These are phyloP conservation scores for Thelonectria blattea DNA, from an alignment of 2,329 filamentous ascomycete species.

Conservation along the genomic window DNA sequence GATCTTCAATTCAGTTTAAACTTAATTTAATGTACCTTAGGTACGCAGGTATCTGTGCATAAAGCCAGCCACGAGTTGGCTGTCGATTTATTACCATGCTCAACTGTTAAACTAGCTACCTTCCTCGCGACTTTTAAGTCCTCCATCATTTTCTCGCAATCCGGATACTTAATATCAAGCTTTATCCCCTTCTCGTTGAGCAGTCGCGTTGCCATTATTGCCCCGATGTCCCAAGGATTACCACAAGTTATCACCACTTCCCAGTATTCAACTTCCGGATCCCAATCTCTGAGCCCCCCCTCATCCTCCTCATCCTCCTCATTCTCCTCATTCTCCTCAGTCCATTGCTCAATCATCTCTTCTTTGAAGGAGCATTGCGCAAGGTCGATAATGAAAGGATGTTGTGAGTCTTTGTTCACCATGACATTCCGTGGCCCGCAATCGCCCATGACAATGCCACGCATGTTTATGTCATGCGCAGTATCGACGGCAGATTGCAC, in stretches of 20 bases:
- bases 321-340: background rate
- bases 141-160: too few species aligned
- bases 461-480: slow-evolving; percentile 11
- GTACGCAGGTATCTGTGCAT: too few species aligned
- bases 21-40: too few species aligned
- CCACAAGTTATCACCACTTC: background rate
- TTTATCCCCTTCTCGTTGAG: background rate
- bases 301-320: background rate
- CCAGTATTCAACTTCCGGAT: slow-evolving; percentile 9
- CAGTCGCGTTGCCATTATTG: slow-evolving; percentile 1
- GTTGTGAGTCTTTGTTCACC: slow-evolving; percentile 1
- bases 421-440: slow-evolving; percentile 12
- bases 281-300: background rate
- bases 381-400: slow-evolving; percentile 11
- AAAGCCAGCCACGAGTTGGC: too few species aligned
- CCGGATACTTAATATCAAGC: too few species aligned
- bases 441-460: slow-evolving; percentile 8
- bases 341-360: slow-evolving; percentile 1
- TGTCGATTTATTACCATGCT: too few species aligned
- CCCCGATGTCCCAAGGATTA: slow-evolving; percentile 5
- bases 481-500: slow-evolving; percentile 10
- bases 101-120: too few species aligned
- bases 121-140: too few species aligned
- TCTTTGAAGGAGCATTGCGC: slow-evolving; percentile 14
- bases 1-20: too few species aligned